Evolutionary conservation across 345 rosid genomes (phyloP), one percentile per base, ranked within the genome.

Genomic region (Populus alba): DNA sequence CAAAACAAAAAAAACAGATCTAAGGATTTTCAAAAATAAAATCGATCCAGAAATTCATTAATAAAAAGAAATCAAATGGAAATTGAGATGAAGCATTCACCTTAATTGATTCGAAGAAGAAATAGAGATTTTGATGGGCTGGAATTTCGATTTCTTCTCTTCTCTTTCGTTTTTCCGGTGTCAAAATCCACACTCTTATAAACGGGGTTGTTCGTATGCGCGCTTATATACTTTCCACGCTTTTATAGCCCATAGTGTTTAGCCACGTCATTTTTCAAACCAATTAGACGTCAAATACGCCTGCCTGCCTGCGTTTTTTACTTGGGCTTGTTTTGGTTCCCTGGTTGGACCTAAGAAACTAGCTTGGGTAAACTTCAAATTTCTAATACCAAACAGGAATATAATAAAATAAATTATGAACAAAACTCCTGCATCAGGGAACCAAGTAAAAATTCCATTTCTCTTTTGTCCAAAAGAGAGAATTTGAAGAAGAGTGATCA

Each of bases 251-350:
- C 79, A 73, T 79, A 20, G n/a, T 41, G 0, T 37, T 63, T 23
- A 1, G 71, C 72, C 85, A 83, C 69, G 53, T 79, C 78, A 62
- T 55, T 53, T 53, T 37, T 53, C 9, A 25, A 10, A 25, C 75
- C 15, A 49, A n/a, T 5, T 23, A 7, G 15, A 13, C 17, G 20
- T 57, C 61, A 41, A 63, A 63, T 37, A 37, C 27, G 55, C 13
- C 76, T 31, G 10, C 13, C 76, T 31, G 10, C 45, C 6, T 1
- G 5, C 18, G 17, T 12, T 1, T 45, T 11, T 45, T 47, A 47
- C 53, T 3, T 47, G 53, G 43, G 65, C 12, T n/a, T 11, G 65
- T 23, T 43, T 43, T 11, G 47, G 47, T 10, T 59, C 23, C 1
- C 62, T 57, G 11, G 12, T 59, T 23, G 61, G 61, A 12, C 65